Evolutionary conservation across 164 flowering plant species (phyloP), one percentile per base, ranked within the genome.

Genomic region (Piper betle): DNA sequence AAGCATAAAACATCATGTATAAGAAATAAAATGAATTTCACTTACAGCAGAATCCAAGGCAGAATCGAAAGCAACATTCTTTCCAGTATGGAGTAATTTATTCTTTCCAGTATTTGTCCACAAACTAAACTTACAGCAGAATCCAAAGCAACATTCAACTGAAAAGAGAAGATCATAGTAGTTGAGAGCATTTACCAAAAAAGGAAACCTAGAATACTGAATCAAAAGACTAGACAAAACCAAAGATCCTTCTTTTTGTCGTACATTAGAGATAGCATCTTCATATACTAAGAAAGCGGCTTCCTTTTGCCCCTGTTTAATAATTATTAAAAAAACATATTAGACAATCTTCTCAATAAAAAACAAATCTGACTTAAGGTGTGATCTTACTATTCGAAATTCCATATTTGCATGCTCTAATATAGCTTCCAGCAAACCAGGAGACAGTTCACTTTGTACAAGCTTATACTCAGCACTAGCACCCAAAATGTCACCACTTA

Each of bases 391-490:
- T 80, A 85, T 71, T 60, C 99, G 81, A 53, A 71, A 67, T 74
- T 94, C 99, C 99, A 94, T 94, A 75, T 91, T 94, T 57, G 96
- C 93, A 82, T 94, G 99, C 77, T 84, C 86, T 43, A 85, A 74
- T 56, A 91, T 78, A 48, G 99, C 97, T 74, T 94, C 99, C 41
- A 94, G 73, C 50, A 94, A 82, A 62, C 96, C 97, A 61, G 99
- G 99, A 58, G 96, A 80, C 50, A 87, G 84, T 74, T 82, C 96
- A 60, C 88, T 60, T 67, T 94, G 90, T 60, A 94, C 76, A 59
- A 87, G 88, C 74, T 88, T 88, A 73, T 88, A 91, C 18, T 95
- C 85, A 68, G 85, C 93, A 52, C 85, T 84, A 70, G 99, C 93
- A 65, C 89, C 97, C 33, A 78, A n/a, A 67, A 84, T 77, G 75